A percentile compares a stretch with the other conserved stretches of the same genome.
Conservation (phyloP, 805 yeast genomes). For the Pichia kluyveri region DNA sequence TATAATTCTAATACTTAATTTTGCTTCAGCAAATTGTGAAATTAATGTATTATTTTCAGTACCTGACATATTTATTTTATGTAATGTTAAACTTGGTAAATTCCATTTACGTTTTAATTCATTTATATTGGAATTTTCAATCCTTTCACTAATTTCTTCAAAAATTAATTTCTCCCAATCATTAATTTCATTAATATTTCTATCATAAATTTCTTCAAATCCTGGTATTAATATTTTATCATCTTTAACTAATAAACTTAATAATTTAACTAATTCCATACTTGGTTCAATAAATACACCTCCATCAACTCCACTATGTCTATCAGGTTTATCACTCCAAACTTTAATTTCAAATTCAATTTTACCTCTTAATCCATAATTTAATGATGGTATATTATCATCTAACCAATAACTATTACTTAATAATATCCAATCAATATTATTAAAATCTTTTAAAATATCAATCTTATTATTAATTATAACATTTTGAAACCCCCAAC, state of each 20-base stretch:
- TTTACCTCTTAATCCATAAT: conserved; percentile 91
- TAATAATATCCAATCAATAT: conserved; percentile 79
- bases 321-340: conserved; percentile 67
- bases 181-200: not conserved
- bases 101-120: conserved; percentile 79
- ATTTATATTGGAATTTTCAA: conserved; percentile 24
- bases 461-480: conserved; percentile 40
- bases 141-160: conserved; percentile 44
- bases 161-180: conserved; percentile 53
- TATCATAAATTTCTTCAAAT: conserved; percentile 13
- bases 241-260: conserved; percentile 54
- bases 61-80: conserved; percentile 78
- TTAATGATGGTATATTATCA: conserved; percentile 79
- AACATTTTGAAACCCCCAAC: conserved; percentile 70
- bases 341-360: conserved; percentile 70
- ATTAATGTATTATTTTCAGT: conserved; percentile 87
- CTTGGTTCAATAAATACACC: conserved; percentile 87
- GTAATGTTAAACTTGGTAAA: conserved; percentile 80
- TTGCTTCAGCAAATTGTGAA: conserved; percentile 70
- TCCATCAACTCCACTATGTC: conserved; percentile 96
- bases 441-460: conserved; percentile 39
- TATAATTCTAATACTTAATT: conserved; percentile 76
- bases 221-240: conserved; percentile 56
- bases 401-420: conserved; percentile 95
- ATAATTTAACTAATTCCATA: conserved; percentile 66